phyloP scores from a whole-genome alignment of 192 early-diverging fungal genomes.

The Coemansia sp. region DNA sequence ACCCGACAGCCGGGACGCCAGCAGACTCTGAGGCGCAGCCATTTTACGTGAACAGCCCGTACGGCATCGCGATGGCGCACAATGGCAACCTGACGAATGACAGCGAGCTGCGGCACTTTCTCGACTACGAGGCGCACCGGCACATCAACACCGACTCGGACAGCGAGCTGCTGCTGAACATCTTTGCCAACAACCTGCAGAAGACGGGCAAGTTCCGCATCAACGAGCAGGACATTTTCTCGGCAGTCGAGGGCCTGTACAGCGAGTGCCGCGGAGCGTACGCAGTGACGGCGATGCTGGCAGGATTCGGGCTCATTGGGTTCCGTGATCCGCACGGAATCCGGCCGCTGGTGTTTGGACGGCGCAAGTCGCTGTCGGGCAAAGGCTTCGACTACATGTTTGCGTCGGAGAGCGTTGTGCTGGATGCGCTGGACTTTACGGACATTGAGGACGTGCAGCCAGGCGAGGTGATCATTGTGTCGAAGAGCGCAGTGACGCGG shows the following conservation, averaged over 20 bases:
- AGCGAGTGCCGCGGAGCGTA: slow-evolving; percentile 87
- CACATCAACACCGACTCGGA: slow-evolving; percentile 99
- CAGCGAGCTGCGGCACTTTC: slow-evolving; percentile 77
- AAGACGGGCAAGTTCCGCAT: slow-evolving; percentile 95
- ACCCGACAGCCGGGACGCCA: slow-evolving; percentile 97
- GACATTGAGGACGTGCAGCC: slow-evolving; percentile 89
- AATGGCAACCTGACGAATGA: slow-evolving; percentile 99
- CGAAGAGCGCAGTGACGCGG: slow-evolving; percentile 68
- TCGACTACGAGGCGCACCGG: slow-evolving; percentile 95
- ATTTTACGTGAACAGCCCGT: slow-evolving; percentile 99
- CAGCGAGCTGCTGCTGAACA: slow-evolving; percentile 96
- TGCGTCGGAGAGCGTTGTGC: slow-evolving; percentile 94
- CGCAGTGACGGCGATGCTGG: slow-evolving; percentile 95
- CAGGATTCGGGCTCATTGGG: slow-evolving; percentile 95
- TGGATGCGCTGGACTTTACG: slow-evolving; percentile 86
- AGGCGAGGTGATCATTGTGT: slow-evolving; percentile 93
- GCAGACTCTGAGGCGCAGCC: slow-evolving; percentile 97
- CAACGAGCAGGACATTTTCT: slow-evolving; percentile 98
- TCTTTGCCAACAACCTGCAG: slow-evolving; percentile 96
- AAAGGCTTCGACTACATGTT: slow-evolving; percentile 95
- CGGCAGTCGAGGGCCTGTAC: slow-evolving; percentile 82
- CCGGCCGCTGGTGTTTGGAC: slow-evolving; percentile 92
- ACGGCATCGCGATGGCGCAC: slow-evolving; percentile 95
- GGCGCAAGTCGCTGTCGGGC: slow-evolving; percentile 59
- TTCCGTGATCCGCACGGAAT: slow-evolving; percentile 96